Conservation (phyloP, 495 filamentous ascomycete species). For the Aspergillus funiculosus region DNA sequence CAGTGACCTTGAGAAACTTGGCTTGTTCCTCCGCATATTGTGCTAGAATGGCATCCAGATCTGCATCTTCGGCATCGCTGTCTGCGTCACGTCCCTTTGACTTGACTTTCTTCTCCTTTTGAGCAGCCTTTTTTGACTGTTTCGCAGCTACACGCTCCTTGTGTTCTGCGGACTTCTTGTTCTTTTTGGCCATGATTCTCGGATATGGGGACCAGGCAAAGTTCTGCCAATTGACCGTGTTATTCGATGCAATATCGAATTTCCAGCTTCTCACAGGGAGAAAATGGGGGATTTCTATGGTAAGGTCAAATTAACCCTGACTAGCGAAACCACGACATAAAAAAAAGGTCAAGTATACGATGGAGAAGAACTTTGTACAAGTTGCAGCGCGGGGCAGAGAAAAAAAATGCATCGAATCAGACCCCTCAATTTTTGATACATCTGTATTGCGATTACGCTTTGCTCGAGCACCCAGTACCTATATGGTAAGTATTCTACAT, state of each 20-base stretch:
- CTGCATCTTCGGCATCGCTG: conserved; percentile 85
- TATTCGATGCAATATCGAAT: too few relatives aligned
- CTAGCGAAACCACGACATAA: too few relatives aligned
- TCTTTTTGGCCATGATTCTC: conserved; percentile 46
- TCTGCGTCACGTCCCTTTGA: conserved; percentile 54
- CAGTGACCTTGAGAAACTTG: conserved; percentile 87
- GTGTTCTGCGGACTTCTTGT: conserved; percentile 51
- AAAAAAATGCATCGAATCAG: conserved; percentile 5
- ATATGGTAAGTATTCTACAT: too few relatives aligned
- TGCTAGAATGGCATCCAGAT: conserved; percentile 92
- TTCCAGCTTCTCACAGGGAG: neutral
- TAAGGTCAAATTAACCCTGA: too few relatives aligned
- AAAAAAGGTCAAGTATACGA: neutral
- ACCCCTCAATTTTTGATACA: conserved; percentile 3
- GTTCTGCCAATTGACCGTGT: neutral
- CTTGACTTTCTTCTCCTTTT: conserved; percentile 73
- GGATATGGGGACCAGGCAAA: neutral
- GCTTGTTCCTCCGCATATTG: conserved; percentile 82
- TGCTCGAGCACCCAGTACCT: too few relatives aligned
- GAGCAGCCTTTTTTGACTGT: conserved; percentile 55
- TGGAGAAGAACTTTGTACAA: neutral
- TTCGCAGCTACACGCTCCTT: conserved; percentile 51
- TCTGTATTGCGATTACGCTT: conserved; percentile 7
- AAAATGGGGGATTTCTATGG: neutral
- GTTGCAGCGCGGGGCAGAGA: neutral